These are phyloP conservation scores for Umbilicus rupestris DNA, from an alignment of 164 flowering plant species.

Conservation along the genomic window DNA sequence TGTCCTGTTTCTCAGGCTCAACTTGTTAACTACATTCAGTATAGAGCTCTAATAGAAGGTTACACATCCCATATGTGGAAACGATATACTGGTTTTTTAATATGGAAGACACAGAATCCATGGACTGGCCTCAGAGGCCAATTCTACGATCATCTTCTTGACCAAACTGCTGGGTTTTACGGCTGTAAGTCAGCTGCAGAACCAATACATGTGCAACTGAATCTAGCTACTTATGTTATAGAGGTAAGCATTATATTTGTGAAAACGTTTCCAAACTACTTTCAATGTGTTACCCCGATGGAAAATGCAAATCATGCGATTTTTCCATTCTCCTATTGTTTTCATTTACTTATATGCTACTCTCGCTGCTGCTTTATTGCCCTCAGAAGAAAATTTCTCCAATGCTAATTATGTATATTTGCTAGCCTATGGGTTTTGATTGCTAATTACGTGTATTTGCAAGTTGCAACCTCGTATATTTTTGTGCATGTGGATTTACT, in stretches of 20 bases:
- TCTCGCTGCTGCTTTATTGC: neutral
- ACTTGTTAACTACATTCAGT: constrained; percentile 82
- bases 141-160: constrained; percentile 94
- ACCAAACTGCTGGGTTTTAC: constrained; percentile 94
- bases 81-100: constrained; percentile 83
- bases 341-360: neutral
- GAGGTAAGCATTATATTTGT: constrained; percentile 40
- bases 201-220: constrained; percentile 92
- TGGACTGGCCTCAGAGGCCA: constrained; percentile 99
- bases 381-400: neutral
- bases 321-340: neutral
- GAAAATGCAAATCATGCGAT: neutral
- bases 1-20: constrained; percentile 56
- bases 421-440: no score
- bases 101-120: constrained; percentile 97
- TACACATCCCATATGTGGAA: constrained; percentile 98
- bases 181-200: constrained; percentile 94
- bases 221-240: constrained; percentile 62
- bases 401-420: no score
- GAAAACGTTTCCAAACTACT: neutral
- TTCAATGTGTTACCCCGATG: neutral
- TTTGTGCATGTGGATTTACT: neutral
- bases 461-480: neutral
- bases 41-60: constrained; percentile 91
- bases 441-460: neutral